Percentiles rank a stretch among this genome's conserved stretches.
phyloP scores from a whole-genome alignment of 495 filamentous ascomycete species.

The Pyronema domesticum region DNA sequence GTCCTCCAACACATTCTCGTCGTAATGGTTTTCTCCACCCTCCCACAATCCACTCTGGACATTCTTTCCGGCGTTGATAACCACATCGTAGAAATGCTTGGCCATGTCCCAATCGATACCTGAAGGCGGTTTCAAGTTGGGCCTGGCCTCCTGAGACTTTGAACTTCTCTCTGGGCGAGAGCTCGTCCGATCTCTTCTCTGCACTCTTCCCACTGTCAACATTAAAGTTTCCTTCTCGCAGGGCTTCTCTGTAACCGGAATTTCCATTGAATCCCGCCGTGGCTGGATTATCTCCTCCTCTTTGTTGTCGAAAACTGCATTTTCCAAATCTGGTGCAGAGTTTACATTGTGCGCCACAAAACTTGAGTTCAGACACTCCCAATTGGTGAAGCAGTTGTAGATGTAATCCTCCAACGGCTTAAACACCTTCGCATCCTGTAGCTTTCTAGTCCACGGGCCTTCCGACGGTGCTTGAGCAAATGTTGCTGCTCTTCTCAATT shows the following conservation, averaged over 20 bases:
- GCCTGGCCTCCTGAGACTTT: slow-evolving; percentile 4
- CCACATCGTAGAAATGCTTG: slow-evolving; percentile 56
- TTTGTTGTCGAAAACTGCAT: background rate
- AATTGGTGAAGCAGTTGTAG: slow-evolving; percentile 44
- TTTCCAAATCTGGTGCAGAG: background rate
- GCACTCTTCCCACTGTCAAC: slow-evolving; percentile 5
- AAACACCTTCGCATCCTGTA: slow-evolving; percentile 34
- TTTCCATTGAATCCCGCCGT: background rate
- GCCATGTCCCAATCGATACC: slow-evolving; percentile 60
- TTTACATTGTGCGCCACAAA: slow-evolving; percentile 5
- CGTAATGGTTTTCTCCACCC: slow-evolving; percentile 44
- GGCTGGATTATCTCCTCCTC: background rate
- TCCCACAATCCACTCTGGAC: slow-evolving; percentile 54
- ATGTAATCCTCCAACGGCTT: slow-evolving; percentile 61
- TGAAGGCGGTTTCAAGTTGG: slow-evolving; percentile 31
- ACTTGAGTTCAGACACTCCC: slow-evolving; percentile 47
- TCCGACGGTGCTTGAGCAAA: background rate
- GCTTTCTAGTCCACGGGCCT: background rate
- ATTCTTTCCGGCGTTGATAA: slow-evolving; percentile 46
- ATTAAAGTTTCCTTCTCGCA: slow-evolving; percentile 23
- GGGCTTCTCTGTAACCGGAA: slow-evolving; percentile 17
- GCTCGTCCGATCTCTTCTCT: slow-evolving; percentile 7
- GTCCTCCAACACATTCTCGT: slow-evolving; percentile 41
- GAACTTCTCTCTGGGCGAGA: slow-evolving; percentile 4
- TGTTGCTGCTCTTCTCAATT: background rate